These are phyloP conservation scores for Epithele typhae DNA, from an alignment of 768 basidiomycete genomes.

Conservation along the genomic window DNA sequence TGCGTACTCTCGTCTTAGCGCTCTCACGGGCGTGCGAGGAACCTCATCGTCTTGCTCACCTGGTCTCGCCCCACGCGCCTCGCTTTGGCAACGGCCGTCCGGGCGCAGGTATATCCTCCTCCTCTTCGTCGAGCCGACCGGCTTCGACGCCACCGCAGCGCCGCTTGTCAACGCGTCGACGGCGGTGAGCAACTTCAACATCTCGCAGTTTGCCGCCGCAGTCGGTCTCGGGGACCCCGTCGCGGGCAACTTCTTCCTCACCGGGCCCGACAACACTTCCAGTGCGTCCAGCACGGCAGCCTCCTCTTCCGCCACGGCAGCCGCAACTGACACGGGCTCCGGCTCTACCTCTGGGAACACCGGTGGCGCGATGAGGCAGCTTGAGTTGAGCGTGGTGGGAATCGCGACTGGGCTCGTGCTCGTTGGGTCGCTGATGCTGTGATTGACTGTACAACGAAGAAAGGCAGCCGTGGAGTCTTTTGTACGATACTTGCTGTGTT, in stretches of 20 bases:
- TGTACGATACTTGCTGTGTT: too few relatives aligned
- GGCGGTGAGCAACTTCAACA: slow-evolving; percentile 28
- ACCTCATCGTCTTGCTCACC: background rate
- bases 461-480: too few relatives aligned
- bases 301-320: too few relatives aligned
- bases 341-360: too few relatives aligned
- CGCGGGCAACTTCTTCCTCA: slow-evolving; percentile 30
- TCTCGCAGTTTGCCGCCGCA: slow-evolving; percentile 26
- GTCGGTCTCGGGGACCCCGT: slow-evolving; percentile 25
- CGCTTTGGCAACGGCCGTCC: too few relatives aligned
- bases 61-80: background rate
- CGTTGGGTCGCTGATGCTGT: slow-evolving; percentile 1
- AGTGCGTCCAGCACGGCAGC: background rate
- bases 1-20: slow-evolving; percentile 11
- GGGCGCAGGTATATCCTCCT: slow-evolving; percentile 27
- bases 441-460: too few relatives aligned
- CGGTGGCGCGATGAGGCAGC: too few relatives aligned
- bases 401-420: background rate
- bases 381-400: background rate
- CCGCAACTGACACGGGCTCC: too few relatives aligned
- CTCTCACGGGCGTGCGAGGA: background rate
- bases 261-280: slow-evolving; percentile 19
- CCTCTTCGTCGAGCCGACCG: slow-evolving; percentile 28
- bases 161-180: slow-evolving; percentile 24
- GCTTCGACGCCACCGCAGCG: slow-evolving; percentile 13